Evolutionary conservation across 768 basidiomycete species (phyloP).

Genomic region (Suillus tomentosus): DNA sequence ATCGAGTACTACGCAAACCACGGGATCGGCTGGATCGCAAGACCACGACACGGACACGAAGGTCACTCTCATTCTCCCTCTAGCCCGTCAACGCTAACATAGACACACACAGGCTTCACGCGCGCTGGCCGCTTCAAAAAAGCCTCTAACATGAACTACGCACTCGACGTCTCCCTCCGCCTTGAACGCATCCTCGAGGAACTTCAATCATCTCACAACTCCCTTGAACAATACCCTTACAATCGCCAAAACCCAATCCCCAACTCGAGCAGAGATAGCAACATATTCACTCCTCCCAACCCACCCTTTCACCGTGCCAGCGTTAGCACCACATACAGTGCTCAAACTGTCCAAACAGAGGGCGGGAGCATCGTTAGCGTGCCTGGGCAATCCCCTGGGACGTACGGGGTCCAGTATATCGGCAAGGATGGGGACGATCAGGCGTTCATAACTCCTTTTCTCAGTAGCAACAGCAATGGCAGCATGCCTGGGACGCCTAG

Average conservation of each 20-base stretch:
- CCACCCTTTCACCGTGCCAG: slow-evolving; percentile 16
- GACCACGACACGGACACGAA: slow-evolving; percentile 55
- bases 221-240: neutral
- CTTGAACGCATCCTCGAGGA: slow-evolving; percentile 33
- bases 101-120: slow-evolving; percentile 39
- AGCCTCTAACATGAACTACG: slow-evolving; percentile 91
- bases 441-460: slow-evolving; percentile 28
- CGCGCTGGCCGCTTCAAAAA: slow-evolving; percentile 88
- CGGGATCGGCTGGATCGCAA: slow-evolving; percentile 60
- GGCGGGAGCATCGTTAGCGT: neutral
- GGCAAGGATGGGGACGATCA: slow-evolving; percentile 65
- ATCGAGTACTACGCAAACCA: slow-evolving; percentile 57
- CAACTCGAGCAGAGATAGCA: neutral
- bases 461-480: slow-evolving; percentile 8
- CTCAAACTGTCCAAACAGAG: slow-evolving; percentile 18
- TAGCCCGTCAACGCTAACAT: slow-evolving; percentile 49
- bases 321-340: slow-evolving; percentile 26
- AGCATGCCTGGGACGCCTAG: slow-evolving; percentile 20
- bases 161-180: slow-evolving; percentile 46
- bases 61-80: slow-evolving; percentile 34
- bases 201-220: slow-evolving; percentile 26
- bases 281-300: neutral
- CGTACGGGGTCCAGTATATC: slow-evolving; percentile 68
- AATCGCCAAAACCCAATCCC: slow-evolving; percentile 10
- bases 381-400: slow-evolving; percentile 35